Percentiles rank a stretch among this genome's conserved stretches.
Conservation (phyloP, 2,329 filamentous ascomycete species). For the Cercospora beticola region DNA sequence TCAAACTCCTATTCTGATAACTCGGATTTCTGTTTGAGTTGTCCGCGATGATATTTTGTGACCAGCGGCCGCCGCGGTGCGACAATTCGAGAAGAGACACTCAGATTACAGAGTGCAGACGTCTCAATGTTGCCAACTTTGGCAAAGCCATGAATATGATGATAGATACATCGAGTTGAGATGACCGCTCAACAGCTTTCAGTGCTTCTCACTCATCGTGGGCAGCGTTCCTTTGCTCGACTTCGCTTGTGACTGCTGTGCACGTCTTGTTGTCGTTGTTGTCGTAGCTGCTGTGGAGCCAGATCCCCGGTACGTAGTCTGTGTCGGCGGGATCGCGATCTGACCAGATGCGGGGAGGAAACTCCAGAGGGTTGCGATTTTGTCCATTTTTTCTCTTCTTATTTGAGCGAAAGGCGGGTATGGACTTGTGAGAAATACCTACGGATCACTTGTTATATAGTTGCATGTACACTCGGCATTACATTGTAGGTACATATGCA, state of each 20-base stretch:
- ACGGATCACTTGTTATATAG: neutral
- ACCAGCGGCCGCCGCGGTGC: neutral
- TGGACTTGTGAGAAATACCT: too few species aligned
- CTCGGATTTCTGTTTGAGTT: neutral
- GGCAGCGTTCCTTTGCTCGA: neutral
- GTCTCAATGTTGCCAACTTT: neutral
- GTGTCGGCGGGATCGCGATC: conserved; percentile 2
- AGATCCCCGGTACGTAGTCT: neutral
- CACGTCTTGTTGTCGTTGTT: neutral
- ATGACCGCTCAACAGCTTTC: neutral
- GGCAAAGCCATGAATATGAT: neutral
- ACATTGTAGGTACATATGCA: neutral
- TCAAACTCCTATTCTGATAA: neutral
- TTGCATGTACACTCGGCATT: neutral
- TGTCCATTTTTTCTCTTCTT: neutral
- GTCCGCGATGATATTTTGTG: neutral
- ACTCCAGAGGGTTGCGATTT: conserved; percentile 4
- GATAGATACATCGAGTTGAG: too few species aligned
- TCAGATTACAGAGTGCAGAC: neutral
- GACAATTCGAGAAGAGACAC: neutral
- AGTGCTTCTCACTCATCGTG: neutral
- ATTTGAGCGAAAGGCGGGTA: too few species aligned
- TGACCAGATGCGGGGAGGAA: conserved; percentile 7
- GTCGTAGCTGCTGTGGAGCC: neutral
- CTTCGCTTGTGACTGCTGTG: neutral